phyloP scores from a whole-genome alignment of 805 yeast genomes.

The Metschnikowia bowlesiae region DNA sequence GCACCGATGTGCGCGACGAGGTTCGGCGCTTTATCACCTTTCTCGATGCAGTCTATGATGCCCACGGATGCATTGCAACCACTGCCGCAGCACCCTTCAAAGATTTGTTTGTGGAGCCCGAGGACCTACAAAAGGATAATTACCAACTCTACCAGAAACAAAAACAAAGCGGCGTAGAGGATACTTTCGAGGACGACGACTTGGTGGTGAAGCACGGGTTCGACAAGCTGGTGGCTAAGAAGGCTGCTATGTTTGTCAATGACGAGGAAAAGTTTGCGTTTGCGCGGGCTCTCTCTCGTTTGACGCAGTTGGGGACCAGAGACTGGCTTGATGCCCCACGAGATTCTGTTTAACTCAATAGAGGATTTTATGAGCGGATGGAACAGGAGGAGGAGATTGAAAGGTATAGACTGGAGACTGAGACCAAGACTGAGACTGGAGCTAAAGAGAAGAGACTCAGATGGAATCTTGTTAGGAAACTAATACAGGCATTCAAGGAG shows the following conservation, averaged over 20 bases:
- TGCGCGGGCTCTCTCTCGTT: constrained; percentile 87
- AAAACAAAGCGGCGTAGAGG: constrained; percentile 33
- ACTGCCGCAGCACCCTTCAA: constrained; percentile 84
- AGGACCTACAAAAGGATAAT: constrained; percentile 48
- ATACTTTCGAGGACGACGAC: constrained; percentile 49
- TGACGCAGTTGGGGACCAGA: constrained; percentile 89
- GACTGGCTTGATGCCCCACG: constrained; percentile 72
- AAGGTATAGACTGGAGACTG: too few relatives aligned
- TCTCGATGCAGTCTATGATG: constrained; percentile 92
- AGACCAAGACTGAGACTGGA: too few relatives aligned
- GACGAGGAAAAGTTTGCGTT: constrained; percentile 97
- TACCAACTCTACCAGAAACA: constrained; percentile 40
- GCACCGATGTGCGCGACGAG: constrained; percentile 73
- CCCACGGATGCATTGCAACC: constrained; percentile 80
- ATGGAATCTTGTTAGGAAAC: too few relatives aligned
- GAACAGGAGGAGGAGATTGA: neutral
- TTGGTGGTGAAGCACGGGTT: constrained; percentile 75
- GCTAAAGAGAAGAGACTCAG: too few relatives aligned
- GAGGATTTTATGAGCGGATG: too few relatives aligned
- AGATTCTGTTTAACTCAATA: neutral
- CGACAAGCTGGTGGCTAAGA: constrained; percentile 63
- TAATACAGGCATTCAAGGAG: too few relatives aligned
- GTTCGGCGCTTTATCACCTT: constrained; percentile 92
- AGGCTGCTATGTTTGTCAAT: constrained; percentile 74
- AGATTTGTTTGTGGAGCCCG: constrained; percentile 82